Conservation (phyloP, 139 green algal species). For the Volvox reticuliferus region DNA sequence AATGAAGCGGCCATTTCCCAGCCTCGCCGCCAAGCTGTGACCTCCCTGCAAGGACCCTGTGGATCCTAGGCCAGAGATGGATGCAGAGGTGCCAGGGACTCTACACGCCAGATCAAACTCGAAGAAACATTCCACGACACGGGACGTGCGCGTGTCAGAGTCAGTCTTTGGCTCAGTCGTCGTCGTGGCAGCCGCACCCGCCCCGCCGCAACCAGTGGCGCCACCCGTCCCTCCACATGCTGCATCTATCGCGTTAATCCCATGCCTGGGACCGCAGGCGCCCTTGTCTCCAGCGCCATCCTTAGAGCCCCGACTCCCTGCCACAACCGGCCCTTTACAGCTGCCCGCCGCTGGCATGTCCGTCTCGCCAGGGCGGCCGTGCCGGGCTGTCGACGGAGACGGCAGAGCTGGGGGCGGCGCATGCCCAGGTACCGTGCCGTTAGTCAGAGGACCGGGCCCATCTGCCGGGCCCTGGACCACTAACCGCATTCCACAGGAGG, state of each 20-base stretch:
- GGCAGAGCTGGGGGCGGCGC: neutral
- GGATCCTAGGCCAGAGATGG: conserved; percentile 26
- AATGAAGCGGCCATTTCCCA: neutral
- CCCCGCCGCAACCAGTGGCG: neutral
- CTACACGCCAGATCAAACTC: neutral
- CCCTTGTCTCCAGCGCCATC: conserved; percentile 32
- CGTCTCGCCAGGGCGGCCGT: neutral
- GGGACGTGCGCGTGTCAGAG: conserved; percentile 30
- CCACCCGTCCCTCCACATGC: neutral
- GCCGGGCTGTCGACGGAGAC: neutral
- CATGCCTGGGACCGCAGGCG: neutral
- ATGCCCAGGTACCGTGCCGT: neutral
- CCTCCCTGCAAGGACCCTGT: neutral
- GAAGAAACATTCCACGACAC: conserved; percentile 39
- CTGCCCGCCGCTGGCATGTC: conserved; percentile 21
- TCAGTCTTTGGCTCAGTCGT: conserved; percentile 47
- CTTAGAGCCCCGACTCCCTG: conserved; percentile 23
- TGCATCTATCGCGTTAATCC: neutral
- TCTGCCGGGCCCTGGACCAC: neutral
- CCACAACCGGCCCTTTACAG: conserved; percentile 1
- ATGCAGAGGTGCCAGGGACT: neutral
- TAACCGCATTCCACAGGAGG: neutral
- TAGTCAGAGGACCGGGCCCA: neutral
- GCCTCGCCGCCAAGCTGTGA: neutral
- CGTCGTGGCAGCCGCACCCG: neutral